These are phyloP conservation scores for Schwanniomyces pseudopolymorphus DNA, from an alignment of 805 yeast species.

Conservation along the genomic window DNA sequence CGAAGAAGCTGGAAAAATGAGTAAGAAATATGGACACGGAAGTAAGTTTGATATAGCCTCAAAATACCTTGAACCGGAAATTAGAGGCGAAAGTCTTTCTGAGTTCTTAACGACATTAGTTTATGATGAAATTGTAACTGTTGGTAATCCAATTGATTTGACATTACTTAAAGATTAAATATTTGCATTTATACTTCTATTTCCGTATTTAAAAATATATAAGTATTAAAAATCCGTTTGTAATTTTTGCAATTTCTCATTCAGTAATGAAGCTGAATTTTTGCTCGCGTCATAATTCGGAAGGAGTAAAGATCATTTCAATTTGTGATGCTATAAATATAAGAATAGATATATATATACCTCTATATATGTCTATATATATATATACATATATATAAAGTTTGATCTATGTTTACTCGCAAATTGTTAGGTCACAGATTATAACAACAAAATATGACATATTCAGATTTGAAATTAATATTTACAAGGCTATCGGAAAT, in stretches of 20 bases:
- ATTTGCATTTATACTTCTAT: neutral
- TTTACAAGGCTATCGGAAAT: slow-evolving; percentile 5
- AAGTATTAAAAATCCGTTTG: neutral
- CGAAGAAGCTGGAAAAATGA: slow-evolving; percentile 14
- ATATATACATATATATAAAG: neutral
- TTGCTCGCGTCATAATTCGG: neutral
- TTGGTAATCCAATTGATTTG: slow-evolving; percentile 12
- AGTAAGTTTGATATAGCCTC: slow-evolving; percentile 17
- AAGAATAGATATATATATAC: neutral
- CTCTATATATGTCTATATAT: no score
- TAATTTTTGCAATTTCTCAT: neutral
- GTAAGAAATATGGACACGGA: slow-evolving; percentile 1
- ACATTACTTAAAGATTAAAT: slow-evolving; percentile 5
- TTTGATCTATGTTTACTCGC: neutral
- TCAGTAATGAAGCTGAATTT: neutral
- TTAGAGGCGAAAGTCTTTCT: slow-evolving; percentile 15
- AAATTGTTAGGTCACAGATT: neutral
- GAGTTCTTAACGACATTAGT: slow-evolving; percentile 20
- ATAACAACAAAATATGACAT: neutral
- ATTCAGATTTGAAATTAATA: slow-evolving; percentile 1
- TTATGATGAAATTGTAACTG: slow-evolving; percentile 17
- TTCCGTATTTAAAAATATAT: no score
- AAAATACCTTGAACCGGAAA: slow-evolving; percentile 15
- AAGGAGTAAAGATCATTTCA: neutral
- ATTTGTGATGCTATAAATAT: neutral